These are phyloP conservation scores for Neofusicoccum ribis DNA, from an alignment of 2,329 filamentous ascomycete genomes.

Conservation along the genomic window DNA sequence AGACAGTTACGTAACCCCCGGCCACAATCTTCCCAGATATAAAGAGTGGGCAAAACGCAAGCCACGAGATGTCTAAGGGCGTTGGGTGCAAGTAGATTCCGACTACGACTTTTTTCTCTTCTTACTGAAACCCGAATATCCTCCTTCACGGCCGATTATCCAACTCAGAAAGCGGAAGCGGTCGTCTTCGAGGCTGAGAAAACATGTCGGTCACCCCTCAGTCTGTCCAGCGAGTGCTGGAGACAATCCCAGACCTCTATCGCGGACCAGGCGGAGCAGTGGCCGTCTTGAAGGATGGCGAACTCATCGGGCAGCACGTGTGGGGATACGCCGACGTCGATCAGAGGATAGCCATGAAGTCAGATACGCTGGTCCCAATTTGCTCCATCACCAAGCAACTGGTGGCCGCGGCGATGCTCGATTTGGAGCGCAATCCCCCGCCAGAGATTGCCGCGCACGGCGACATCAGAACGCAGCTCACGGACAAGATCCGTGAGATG, in stretches of 20 bases:
- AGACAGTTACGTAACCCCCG: no score
- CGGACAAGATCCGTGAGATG: neutral
- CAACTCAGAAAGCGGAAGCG: no score
- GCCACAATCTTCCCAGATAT: no score
- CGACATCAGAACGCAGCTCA: neutral
- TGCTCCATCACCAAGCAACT: conserved; percentile 53
- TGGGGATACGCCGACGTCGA: conserved; percentile 50
- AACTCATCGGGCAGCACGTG: conserved; percentile 39
- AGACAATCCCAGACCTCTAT: neutral
- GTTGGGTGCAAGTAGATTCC: no score
- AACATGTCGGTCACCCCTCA: no score
- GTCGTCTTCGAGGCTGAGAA: no score
- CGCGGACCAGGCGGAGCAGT: conserved; percentile 46
- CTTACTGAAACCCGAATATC: no score
- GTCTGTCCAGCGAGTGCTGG: no score
- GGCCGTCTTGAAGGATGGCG: conserved; percentile 46
- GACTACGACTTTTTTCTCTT: no score
- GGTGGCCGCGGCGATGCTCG: conserved; percentile 40
- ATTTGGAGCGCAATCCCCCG: conserved; percentile 32
- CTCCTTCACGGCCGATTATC: no score
- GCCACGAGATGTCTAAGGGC: no score
- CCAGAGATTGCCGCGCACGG: neutral
- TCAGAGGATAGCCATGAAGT: conserved; percentile 37
- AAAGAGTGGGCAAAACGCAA: no score
- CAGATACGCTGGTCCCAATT: conserved; percentile 44